Percentiles rank a stretch among this genome's conserved stretches.
Conservation (phyloP, 176 grass and related monocot genomes). For the Chrysopogon serrulatus region DNA sequence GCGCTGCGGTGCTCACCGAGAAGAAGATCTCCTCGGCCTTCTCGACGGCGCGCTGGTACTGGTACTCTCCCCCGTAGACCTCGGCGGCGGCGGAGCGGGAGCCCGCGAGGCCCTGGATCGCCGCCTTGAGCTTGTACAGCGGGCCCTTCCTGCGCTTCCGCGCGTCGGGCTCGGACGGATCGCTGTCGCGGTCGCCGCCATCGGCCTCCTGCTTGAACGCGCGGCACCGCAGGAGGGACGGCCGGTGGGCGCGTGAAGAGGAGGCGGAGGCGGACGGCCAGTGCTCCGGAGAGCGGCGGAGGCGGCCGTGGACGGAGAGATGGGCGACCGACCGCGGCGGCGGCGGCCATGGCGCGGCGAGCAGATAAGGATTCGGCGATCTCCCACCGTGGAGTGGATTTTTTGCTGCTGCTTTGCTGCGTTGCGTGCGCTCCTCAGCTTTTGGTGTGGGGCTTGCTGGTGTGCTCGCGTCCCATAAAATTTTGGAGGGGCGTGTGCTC, state of each 20-base stretch:
- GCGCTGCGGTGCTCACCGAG: conserved; percentile 63
- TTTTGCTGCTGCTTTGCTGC: background rate
- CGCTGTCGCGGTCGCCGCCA: conserved; percentile 22
- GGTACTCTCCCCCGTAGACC: conserved; percentile 54
- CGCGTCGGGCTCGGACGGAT: conserved; percentile 16
- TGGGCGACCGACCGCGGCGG: conserved; percentile 46
- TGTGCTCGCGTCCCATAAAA: background rate
- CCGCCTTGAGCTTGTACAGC: conserved; percentile 75
- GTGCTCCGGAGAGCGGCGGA: conserved; percentile 17
- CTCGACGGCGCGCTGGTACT: conserved; percentile 79
- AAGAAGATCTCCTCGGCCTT: conserved; percentile 96
- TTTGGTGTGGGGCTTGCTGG: background rate
- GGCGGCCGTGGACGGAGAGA: conserved; percentile 32
- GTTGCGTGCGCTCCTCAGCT: background rate
- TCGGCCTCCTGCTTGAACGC: conserved; percentile 53
- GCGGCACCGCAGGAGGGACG: conserved; percentile 39
- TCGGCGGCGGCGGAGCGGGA: conserved; percentile 31
- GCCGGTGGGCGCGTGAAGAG: conserved; percentile 1
- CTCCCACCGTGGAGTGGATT: background rate
- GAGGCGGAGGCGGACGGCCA: background rate
- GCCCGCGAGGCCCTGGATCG: conserved; percentile 64
- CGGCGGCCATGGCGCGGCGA: conserved; percentile 4
- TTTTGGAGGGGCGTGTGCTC: conserved; percentile 37
- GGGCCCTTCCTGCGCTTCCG: conserved; percentile 66
- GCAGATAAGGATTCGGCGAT: conserved; percentile 33